Base-by-base conservation (phyloP, 2,329 filamentous ascomycete genomes). In the Diaporthe citrichinensis region DNA sequence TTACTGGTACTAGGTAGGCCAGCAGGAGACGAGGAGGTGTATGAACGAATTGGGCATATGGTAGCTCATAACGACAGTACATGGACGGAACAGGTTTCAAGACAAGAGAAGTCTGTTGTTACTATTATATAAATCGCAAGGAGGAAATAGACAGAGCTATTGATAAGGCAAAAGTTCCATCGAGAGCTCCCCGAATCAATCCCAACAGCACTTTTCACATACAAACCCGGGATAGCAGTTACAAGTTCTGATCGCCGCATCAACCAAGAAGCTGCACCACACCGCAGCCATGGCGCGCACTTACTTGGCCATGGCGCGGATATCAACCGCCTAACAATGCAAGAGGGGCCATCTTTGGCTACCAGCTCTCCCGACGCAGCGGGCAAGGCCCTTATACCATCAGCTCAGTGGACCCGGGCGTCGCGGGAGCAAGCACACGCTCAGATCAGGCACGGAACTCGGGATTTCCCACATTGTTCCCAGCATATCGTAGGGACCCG, bases 31-130 rank as follows among this genome's bases (percentile, higher is more conserved):
- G 31, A 59, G 23, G 20, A 59, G 7, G 31, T 59, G 34, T 59
- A 14, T n/a, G 57, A 59, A 3, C 10, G 57, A 34, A 36, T 59
- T 59, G 57, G 57, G 10, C 8, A n/a, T 14, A 0, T 39, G 57
- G 1, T 2, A 7, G 2, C 28, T n/a, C 0, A 12, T 14, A 1
- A 4, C 20, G 5, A 8, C 4, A 36, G 15, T 12, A 14, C 57
- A 39, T 7, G 4, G 44, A 23, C 2, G 20, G 44, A 49, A 10
- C 10, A n/a, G 1, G 2, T 25, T n/a, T 36, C 34, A 23, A 14
- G 10, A 36, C 57, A 59, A 8, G 23, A 20, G 15, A 59, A 39
- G 57, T 39, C 31, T n/a, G 4, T 39, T 3, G 20, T 59, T n/a
- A 59, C 57, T n/a, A 59, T 59, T 14, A 7, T 25, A 9, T 59